phyloP scores from a whole-genome alignment of 1,139 yeast species.

The Hemisphaericaspora xylanilytica region DNA sequence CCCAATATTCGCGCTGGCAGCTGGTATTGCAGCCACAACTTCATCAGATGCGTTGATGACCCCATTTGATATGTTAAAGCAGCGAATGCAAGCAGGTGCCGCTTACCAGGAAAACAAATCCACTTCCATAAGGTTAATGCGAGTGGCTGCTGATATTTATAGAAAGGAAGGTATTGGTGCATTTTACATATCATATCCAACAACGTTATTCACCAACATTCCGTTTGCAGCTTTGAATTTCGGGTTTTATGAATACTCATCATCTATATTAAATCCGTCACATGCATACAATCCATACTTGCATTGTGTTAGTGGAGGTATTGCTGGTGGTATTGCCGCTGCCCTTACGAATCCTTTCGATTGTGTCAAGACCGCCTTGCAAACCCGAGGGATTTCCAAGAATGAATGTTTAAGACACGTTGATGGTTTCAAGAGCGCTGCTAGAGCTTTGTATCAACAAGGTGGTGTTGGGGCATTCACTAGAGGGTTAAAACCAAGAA shows the following conservation, averaged over 20 bases:
- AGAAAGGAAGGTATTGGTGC: constrained; percentile 75
- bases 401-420: constrained; percentile 54
- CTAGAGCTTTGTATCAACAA: constrained; percentile 59
- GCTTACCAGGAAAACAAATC: constrained; percentile 13
- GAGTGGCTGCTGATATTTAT: constrained; percentile 53
- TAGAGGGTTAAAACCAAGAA: constrained; percentile 88
- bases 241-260: constrained; percentile 84
- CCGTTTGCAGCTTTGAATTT: constrained; percentile 97
- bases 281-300: constrained; percentile 82
- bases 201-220: constrained; percentile 87
- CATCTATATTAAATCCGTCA: constrained; percentile 74
- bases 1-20: constrained; percentile 78
- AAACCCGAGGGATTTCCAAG: constrained; percentile 62
- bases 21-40: constrained; percentile 93
- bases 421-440: constrained; percentile 71
- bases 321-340: constrained; percentile 96
- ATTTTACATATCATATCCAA: constrained; percentile 91
- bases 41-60: constrained; percentile 96
- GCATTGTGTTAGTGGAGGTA: constrained; percentile 92
- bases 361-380: constrained; percentile 89
- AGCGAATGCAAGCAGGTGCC: constrained; percentile 48
- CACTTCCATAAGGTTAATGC: constrained; percentile 29
- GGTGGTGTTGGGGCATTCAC: constrained; percentile 72
- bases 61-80: constrained; percentile 95
- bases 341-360: constrained; percentile 96